A percentile compares a stretch with the other conserved stretches of the same genome.
These are phyloP conservation scores for Asterella californica DNA, from an alignment of 225 moss, liverwort and hornwort species.

Conservation along the genomic window DNA sequence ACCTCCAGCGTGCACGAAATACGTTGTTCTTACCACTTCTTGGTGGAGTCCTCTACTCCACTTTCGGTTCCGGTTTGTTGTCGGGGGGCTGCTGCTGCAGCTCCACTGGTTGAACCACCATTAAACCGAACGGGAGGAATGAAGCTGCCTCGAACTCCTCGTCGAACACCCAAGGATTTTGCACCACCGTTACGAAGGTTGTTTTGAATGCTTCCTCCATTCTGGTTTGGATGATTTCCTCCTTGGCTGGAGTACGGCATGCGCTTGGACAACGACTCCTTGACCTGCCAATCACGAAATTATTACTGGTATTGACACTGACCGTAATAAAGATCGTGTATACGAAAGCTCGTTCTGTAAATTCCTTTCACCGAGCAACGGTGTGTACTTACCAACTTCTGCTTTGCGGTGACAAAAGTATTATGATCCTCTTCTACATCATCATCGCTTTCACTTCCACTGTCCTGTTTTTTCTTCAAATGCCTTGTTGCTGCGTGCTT, in stretches of 20 bases:
- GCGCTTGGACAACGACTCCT: conserved; percentile 66
- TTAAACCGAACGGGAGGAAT: conserved; percentile 69
- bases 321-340: neutral
- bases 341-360: neutral
- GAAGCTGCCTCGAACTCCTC: conserved; percentile 83
- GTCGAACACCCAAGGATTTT: conserved; percentile 87
- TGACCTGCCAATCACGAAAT: conserved; percentile 48
- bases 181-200: conserved; percentile 51
- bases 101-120: conserved; percentile 44
- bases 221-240: conserved; percentile 45
- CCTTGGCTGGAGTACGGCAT: conserved; percentile 51
- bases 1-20: neutral
- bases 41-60: conserved; percentile 68
- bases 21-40: conserved; percentile 61
- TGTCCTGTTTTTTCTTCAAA: conserved; percentile 36
- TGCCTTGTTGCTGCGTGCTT: conserved; percentile 51
- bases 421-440: conserved; percentile 50
- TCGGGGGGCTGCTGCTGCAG: conserved; percentile 52
- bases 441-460: conserved; percentile 56
- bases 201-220: conserved; percentile 44
- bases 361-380: neutral
- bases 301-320: neutral
- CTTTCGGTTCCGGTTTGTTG: conserved; percentile 53
- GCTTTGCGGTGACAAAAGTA: conserved; percentile 78
- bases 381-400: conserved; percentile 59